These are phyloP conservation scores for Penicillium sp. DNA, from an alignment of 2,329 filamentous ascomycete species.

Conservation along the genomic window DNA sequence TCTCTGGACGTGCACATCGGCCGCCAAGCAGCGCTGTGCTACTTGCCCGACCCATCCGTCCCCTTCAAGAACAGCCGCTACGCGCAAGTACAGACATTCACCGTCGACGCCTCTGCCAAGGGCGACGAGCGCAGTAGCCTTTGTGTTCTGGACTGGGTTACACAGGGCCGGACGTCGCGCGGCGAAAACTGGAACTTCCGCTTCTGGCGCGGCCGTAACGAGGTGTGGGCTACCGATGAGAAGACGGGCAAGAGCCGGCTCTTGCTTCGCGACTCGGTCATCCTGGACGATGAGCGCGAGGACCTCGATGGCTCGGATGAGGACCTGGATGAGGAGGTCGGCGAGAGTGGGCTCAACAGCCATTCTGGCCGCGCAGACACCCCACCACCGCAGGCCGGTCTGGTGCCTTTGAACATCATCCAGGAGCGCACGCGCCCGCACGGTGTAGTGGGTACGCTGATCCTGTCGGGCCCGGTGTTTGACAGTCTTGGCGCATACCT, in stretches of 20 bases:
- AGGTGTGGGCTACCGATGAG: slow-evolving; percentile 57
- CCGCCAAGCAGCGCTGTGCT: slow-evolving; percentile 56
- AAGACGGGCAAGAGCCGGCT: slow-evolving; percentile 57
- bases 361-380: slow-evolving; percentile 17
- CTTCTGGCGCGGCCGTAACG: slow-evolving; percentile 80
- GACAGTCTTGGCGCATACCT: slow-evolving; percentile 71
- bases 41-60: slow-evolving; percentile 88
- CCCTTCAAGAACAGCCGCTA: slow-evolving; percentile 85
- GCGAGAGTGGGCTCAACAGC: slow-evolving; percentile 9
- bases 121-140: slow-evolving; percentile 55
- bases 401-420: slow-evolving; percentile 32
- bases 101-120: slow-evolving; percentile 50
- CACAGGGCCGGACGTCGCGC: slow-evolving; percentile 77
- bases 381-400: slow-evolving; percentile 21
- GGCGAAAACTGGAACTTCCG: slow-evolving; percentile 87
- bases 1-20: slow-evolving; percentile 52
- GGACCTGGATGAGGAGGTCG: slow-evolving; percentile 31
- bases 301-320: slow-evolving; percentile 19
- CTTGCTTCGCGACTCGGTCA: slow-evolving; percentile 80
- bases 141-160: slow-evolving; percentile 92
- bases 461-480: slow-evolving; percentile 74
- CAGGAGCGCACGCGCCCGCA: slow-evolving; percentile 69
- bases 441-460: slow-evolving; percentile 79
- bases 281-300: slow-evolving; percentile 62
- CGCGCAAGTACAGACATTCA: slow-evolving; percentile 79